Percentiles rank a stretch among this genome's conserved stretches.
Evolutionary conservation across 2,329 filamentous ascomycete species (phyloP).

Genomic region (Grosmannia serpens): DNA sequence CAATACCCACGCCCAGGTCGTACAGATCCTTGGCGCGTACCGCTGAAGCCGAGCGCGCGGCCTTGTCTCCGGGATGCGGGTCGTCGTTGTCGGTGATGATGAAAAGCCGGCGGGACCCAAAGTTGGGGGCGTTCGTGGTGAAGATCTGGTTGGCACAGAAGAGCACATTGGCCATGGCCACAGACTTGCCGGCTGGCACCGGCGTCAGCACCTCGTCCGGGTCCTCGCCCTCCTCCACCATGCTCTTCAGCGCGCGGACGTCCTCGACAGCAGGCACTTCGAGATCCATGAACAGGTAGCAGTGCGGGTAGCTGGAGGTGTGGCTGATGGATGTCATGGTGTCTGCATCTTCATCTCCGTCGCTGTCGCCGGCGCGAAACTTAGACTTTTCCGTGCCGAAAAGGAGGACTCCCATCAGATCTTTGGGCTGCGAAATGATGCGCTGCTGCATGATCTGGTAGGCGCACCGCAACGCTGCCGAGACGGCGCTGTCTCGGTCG

Average conservation of each 20-base stretch:
- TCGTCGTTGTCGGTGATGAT: conserved; percentile 91
- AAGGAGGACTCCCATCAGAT: conserved; percentile 92
- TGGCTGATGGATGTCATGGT: background rate
- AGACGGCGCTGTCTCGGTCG: conserved; percentile 64
- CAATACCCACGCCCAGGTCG: conserved; percentile 82
- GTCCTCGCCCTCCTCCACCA: conserved; percentile 71
- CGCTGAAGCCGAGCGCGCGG: conserved; percentile 61
- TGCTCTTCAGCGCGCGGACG: conserved; percentile 63
- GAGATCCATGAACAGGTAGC: conserved; percentile 81
- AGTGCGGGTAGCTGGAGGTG: conserved; percentile 71
- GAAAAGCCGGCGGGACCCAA: conserved; percentile 85
- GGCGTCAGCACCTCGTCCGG: conserved; percentile 58
- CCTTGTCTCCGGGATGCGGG: conserved; percentile 64
- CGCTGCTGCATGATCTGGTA: conserved; percentile 95
- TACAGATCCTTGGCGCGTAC: conserved; percentile 91
- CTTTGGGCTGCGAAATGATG: conserved; percentile 90
- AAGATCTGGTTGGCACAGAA: conserved; percentile 97
- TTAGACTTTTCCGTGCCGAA: conserved; percentile 83
- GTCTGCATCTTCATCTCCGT: conserved; percentile 20
- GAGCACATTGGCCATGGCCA: conserved; percentile 77
- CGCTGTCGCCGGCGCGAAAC: conserved; percentile 38
- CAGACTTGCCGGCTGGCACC: conserved; percentile 43
- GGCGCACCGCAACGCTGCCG: conserved; percentile 84
- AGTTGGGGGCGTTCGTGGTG: conserved; percentile 88
- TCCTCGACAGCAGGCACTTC: conserved; percentile 79